phyloP scores from a whole-genome alignment of 2,329 filamentous ascomycete species.

The Geosmithia flava region DNA sequence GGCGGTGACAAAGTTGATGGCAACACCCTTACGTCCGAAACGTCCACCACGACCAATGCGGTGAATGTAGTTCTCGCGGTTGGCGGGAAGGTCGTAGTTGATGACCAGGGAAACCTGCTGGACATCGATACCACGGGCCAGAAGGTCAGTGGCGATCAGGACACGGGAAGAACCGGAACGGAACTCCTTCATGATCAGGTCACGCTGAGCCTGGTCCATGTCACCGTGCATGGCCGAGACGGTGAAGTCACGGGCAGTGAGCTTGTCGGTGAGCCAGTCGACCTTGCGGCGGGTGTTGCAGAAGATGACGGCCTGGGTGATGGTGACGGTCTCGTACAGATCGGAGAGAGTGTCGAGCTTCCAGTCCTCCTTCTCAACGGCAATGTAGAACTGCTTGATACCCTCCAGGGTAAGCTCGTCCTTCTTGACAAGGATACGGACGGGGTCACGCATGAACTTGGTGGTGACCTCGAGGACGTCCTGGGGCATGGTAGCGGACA shows the following conservation, averaged over 20 bases:
- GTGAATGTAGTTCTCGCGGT: constrained; percentile 99
- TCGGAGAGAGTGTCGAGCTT: constrained; percentile 98
- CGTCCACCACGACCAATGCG: constrained; percentile 98
- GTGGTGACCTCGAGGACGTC: constrained; percentile 98
- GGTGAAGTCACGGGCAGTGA: constrained; percentile 96
- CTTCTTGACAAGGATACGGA: constrained; percentile 99
- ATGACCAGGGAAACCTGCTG: constrained; percentile 99
- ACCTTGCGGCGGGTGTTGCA: constrained; percentile 99
- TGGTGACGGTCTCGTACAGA: constrained; percentile 98
- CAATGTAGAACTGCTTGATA: constrained; percentile 99
- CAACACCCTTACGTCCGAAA: constrained; percentile 99
- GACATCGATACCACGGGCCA: constrained; percentile 99
- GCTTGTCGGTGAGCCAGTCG: constrained; percentile 99
- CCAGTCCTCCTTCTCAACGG: constrained; percentile 99
- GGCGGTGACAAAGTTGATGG: constrained; percentile 99
- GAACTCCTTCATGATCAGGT: constrained; percentile 99
- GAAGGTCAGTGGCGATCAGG: constrained; percentile 91
- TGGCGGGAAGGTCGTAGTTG: constrained; percentile 98
- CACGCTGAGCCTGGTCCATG: constrained; percentile 96
- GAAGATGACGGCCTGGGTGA: constrained; percentile 99
- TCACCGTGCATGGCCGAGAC: constrained; percentile 99
- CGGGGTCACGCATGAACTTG: constrained; percentile 99
- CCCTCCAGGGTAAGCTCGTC: constrained; percentile 98
- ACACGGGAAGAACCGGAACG: constrained; percentile 97
- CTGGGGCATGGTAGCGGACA: constrained; percentile 97